These are phyloP conservation scores for Curvularia verruculosa DNA, from an alignment of 2,329 filamentous ascomycete species.

Conservation along the genomic window DNA sequence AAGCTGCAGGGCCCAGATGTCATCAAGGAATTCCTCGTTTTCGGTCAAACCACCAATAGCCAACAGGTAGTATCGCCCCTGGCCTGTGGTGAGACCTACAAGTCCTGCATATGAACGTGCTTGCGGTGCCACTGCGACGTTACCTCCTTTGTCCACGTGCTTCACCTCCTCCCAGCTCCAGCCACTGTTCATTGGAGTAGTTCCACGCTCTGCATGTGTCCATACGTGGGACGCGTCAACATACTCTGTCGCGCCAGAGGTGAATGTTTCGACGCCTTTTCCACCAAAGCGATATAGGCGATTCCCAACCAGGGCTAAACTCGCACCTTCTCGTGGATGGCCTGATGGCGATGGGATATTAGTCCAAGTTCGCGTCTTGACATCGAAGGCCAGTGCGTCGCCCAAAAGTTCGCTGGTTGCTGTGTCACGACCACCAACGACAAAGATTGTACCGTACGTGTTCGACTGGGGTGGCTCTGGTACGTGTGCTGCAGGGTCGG, in stretches of 20 bases:
- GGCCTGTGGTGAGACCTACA: constrained; percentile 57
- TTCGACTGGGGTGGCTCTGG: constrained; percentile 50
- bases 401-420: constrained; percentile 37
- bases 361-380: constrained; percentile 57
- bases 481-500: constrained; percentile 50
- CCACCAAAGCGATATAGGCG: constrained; percentile 57
- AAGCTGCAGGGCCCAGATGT: constrained; percentile 62
- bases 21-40: constrained; percentile 41
- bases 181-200: constrained; percentile 41
- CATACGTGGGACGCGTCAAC: constrained; percentile 45
- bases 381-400: constrained; percentile 61
- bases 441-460: constrained; percentile 58
- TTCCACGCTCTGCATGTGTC: constrained; percentile 45
- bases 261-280: constrained; percentile 32
- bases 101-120: constrained; percentile 54
- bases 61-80: constrained; percentile 60
- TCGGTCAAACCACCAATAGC: constrained; percentile 56
- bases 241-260: constrained; percentile 31
- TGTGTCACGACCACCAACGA: constrained; percentile 55
- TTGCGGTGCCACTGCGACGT: constrained; percentile 41
- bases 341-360: constrained; percentile 55
- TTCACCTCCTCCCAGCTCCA: constrained; percentile 44
- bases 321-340: constrained; percentile 44
- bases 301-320: constrained; percentile 53
- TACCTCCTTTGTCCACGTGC: constrained; percentile 20